Conservation (phyloP, 495 filamentous ascomycete genomes). For the Penicillium mononematosum region DNA sequence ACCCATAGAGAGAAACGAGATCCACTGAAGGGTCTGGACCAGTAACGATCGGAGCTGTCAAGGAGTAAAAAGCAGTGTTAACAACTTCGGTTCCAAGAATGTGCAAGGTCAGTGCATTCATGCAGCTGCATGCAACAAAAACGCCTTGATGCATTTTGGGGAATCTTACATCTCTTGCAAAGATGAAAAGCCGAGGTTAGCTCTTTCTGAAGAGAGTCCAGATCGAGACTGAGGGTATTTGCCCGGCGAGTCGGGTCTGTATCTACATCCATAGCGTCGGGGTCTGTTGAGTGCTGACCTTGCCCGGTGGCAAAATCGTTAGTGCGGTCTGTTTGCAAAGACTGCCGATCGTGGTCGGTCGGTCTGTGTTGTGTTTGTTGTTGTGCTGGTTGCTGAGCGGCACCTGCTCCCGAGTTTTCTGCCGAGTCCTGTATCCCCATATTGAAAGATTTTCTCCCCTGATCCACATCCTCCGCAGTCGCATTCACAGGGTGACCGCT, state of each 20-base stretch:
- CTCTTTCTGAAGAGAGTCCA: conserved; percentile 48
- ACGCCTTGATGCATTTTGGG: conserved; percentile 35
- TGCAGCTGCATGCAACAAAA: conserved; percentile 27
- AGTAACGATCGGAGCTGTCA: conserved; percentile 44
- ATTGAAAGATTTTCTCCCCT: conserved; percentile 32
- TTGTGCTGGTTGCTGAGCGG: conserved; percentile 26
- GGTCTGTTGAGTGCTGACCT: conserved; percentile 16
- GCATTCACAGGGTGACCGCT: conserved; percentile 34
- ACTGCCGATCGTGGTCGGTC: conserved; percentile 41
- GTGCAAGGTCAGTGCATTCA: conserved; percentile 28
- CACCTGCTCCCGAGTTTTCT: conserved; percentile 16
- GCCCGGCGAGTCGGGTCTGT: conserved; percentile 18
- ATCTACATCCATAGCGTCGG: conserved; percentile 45
- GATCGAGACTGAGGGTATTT: conserved; percentile 29
- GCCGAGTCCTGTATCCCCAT: conserved; percentile 24
- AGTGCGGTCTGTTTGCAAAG: conserved; percentile 13
- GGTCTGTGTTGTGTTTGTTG: conserved; percentile 33
- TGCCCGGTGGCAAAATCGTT: conserved; percentile 29
- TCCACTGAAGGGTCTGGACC: conserved; percentile 62
- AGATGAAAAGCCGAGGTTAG: conserved; percentile 50
- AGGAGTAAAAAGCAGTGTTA: conserved; percentile 41
- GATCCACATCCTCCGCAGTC: conserved; percentile 37
- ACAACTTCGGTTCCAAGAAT: conserved; percentile 38
- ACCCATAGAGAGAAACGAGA: conserved; percentile 61
- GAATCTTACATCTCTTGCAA: conserved; percentile 52